A percentile compares a stretch with the other conserved stretches of the same genome.
Evolutionary conservation across 306 rosid genomes (phyloP).

Genomic region (Canavalia gladiata): DNA sequence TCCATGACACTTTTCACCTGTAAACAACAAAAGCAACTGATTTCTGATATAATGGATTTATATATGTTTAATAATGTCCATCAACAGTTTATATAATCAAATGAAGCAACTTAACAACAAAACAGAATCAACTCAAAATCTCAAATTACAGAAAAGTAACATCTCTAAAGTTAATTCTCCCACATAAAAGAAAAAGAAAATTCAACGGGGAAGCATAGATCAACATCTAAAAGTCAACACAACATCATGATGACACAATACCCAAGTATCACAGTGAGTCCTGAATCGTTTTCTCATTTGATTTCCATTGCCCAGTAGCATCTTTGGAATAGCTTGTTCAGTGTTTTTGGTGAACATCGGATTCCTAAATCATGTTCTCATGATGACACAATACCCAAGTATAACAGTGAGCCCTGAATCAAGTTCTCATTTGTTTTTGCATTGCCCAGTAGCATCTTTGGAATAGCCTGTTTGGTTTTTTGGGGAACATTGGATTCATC

Average conservation of each 20-base stretch:
- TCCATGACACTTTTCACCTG: constrained; percentile 59
- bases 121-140: constrained; percentile 11
- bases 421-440: not conserved
- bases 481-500: not conserved
- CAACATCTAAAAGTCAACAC: constrained; percentile 31
- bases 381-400: not conserved
- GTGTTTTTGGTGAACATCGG: too few species aligned
- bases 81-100: constrained; percentile 11
- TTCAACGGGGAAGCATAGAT: not conserved
- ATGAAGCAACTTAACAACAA: not conserved
- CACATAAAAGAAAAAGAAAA: constrained; percentile 1
- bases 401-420: constrained; percentile 11
- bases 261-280: constrained; percentile 18
- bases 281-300: not conserved
- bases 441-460: not conserved
- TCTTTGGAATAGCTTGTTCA: too few species aligned
- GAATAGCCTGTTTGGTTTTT: not conserved
- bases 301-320: not conserved
- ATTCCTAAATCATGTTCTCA: not conserved
- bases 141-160: not conserved
- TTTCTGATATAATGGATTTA: constrained; percentile 30
- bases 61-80: constrained; percentile 10
- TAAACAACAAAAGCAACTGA: constrained; percentile 40
- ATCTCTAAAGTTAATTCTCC: not conserved
- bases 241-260: not conserved